These are phyloP conservation scores for Lactarius vividus DNA, from an alignment of 768 basidiomycete genomes.

Conservation along the genomic window DNA sequence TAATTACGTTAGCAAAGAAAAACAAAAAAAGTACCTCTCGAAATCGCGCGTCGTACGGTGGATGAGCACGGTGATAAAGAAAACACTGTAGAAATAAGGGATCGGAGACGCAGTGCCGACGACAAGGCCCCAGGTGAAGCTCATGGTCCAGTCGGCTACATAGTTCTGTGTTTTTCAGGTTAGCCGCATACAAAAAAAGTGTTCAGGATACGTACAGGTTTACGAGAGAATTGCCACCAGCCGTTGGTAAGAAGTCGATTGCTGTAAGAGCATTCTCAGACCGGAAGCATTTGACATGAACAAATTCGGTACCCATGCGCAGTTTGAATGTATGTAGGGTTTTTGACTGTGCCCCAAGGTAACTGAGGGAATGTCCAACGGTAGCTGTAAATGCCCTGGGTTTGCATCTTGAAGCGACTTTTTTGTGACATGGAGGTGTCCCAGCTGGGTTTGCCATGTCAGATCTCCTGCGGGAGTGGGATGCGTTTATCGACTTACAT, in stretches of 20 bases:
- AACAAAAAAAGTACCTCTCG: constrained; percentile 54
- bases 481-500: constrained; percentile 50
- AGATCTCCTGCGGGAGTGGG: not conserved
- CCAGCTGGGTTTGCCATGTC: constrained; percentile 51
- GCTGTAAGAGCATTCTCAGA: constrained; percentile 37
- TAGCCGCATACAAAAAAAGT: not conserved
- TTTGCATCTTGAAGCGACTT: constrained; percentile 96
- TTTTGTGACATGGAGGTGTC: constrained; percentile 97
- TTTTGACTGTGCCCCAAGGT: constrained; percentile 74
- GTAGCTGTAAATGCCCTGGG: constrained; percentile 79
- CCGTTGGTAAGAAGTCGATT: constrained; percentile 90
- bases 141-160: constrained; percentile 88
- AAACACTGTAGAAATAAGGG: constrained; percentile 95
- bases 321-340: constrained; percentile 92
- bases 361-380: constrained; percentile 94
- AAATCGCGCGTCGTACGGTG: constrained; percentile 94
- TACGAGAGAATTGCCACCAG: constrained; percentile 93
- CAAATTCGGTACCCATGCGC: constrained; percentile 68
- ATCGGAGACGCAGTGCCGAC: constrained; percentile 76
- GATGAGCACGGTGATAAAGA: constrained; percentile 90
- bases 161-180: constrained; percentile 60
- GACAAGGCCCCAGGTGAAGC: constrained; percentile 79
- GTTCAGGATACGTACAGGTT: constrained; percentile 62
- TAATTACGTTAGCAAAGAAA: constrained; percentile 1
- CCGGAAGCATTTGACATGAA: not conserved